Evolutionary conservation across 169 alveolate species (phyloP), one percentile per base, ranked within the genome.

Genomic region (Haemoproteus tartakovskyi): DNA sequence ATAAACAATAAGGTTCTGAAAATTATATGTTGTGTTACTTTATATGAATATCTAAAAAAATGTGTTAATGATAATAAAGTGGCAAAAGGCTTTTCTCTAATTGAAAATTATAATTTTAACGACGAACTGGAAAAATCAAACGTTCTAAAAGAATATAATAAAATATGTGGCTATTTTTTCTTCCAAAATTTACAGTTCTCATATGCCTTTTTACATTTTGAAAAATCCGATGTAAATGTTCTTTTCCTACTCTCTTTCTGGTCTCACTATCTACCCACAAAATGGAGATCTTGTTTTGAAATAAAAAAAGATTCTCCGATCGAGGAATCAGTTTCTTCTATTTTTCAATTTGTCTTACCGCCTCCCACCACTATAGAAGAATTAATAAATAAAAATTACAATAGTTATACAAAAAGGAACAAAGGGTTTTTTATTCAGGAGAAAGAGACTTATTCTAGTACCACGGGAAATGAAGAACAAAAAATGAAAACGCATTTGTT

Each of bases 151-250:
- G 70, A 38, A 19, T 67, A 67, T 40, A 67, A 21, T 40, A 67
- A 67, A 38, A 67, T 67, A 16, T 67, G 82, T 67, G 82, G 60
- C 4, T 67, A 67, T 16, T 29, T 27, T 30, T 30, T 24, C 16
- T 67, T 67, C 22, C 38, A 26, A 0, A 24, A 45, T 24, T 56
- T 46, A 12, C 29, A 67, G 5, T 67, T 67, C 14, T 16, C 82
- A 0, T 16, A 52, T 2, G 37, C 82, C 0, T 67, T 67, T 21
- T 6, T 67, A 47, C 67, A 37, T 36, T 52, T 67, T 33, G 40
- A 67, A 40, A 54, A 30, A 26, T 36, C 26, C 2, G 5, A 43
- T n/a, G 29, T 67, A n/a, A 51, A 67, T 30, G 33, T 52, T 0
- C 41, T 19, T n/a, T 50, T 67, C 4, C 37, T 67, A 16, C 41